These are phyloP conservation scores for Aurifilum marmelostoma DNA, from an alignment of 2,329 filamentous ascomycete genomes.

Conservation along the genomic window DNA sequence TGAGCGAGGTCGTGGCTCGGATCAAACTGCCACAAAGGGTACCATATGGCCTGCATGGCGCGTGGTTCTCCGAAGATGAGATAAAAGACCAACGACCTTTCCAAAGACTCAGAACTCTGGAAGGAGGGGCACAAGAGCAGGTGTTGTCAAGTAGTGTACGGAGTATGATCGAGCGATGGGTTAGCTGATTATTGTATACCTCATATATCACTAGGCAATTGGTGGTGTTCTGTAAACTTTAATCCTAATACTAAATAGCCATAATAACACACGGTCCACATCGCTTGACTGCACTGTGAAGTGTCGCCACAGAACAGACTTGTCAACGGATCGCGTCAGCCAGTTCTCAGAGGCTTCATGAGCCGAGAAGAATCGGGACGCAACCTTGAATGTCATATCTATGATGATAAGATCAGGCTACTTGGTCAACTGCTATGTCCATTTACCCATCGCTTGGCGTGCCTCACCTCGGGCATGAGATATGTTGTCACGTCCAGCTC, in stretches of 20 bases:
- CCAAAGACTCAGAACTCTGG: slow-evolving; percentile 15
- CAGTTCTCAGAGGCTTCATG: no score
- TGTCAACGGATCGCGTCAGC: no score
- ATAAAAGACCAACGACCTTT: slow-evolving; percentile 50
- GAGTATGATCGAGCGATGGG: slow-evolving; percentile 20
- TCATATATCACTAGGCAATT: background rate
- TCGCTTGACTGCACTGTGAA: no score
- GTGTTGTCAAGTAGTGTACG: slow-evolving; percentile 12
- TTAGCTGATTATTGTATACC: slow-evolving; percentile 2
- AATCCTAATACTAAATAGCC: background rate
- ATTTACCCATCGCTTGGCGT: background rate
- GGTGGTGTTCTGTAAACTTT: background rate
- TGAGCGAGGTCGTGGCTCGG: slow-evolving; percentile 62
- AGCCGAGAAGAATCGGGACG: no score
- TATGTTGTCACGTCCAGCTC: background rate
- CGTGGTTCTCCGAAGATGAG: slow-evolving; percentile 60
- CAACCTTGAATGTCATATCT: no score
- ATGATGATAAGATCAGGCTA: no score
- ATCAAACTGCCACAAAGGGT: slow-evolving; percentile 67
- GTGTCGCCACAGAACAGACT: no score
- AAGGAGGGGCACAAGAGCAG: background rate
- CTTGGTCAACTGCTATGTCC: background rate
- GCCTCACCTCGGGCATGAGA: background rate
- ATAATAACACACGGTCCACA: no score
- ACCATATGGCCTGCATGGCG: slow-evolving; percentile 70